Percentiles rank a stretch among this genome's conserved stretches.
These are phyloP conservation scores for Solanum pimpinellifolium DNA, from an alignment of 257 asterid species.

Conservation along the genomic window DNA sequence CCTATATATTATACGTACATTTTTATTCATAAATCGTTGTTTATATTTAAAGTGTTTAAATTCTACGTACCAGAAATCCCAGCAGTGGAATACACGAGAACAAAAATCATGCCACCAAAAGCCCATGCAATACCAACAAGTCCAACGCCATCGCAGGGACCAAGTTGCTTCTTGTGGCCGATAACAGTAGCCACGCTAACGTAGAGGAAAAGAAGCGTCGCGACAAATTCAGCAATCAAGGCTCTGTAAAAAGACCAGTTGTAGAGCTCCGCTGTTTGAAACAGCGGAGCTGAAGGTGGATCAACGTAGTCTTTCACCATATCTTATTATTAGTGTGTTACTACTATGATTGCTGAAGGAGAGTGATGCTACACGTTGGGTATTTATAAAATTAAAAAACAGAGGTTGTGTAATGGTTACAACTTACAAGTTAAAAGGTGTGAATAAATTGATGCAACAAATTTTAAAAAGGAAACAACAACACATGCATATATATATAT, in stretches of 20 bases:
- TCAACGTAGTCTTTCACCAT: constrained; percentile 6
- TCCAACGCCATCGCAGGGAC: constrained; percentile 1
- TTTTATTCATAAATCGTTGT: too few relatives aligned
- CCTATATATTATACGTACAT: not conserved
- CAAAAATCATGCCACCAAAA: constrained; percentile 9
- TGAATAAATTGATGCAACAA: not conserved
- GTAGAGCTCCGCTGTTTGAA: not conserved
- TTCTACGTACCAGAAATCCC: constrained; percentile 5
- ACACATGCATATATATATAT: not conserved
- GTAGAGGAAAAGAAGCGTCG: constrained; percentile 11
- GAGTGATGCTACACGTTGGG: not conserved
- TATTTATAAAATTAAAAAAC: not conserved
- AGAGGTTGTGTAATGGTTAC: not conserved
- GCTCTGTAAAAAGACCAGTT: constrained; percentile 13
- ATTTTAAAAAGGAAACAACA: not conserved
- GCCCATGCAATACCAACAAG: constrained; percentile 12
- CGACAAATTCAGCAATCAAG: constrained; percentile 6
- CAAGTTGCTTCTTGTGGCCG: constrained; percentile 2
- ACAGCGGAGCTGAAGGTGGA: not conserved
- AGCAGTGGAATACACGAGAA: constrained; percentile 8
- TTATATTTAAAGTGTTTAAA: not conserved
- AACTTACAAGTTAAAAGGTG: not conserved
- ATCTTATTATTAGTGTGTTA: not conserved
- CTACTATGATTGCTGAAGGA: not conserved
- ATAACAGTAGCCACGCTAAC: constrained; percentile 7